Evolutionary conservation across 257 asterid genomes (phyloP).

Genomic region (Capsicum baccatum): DNA sequence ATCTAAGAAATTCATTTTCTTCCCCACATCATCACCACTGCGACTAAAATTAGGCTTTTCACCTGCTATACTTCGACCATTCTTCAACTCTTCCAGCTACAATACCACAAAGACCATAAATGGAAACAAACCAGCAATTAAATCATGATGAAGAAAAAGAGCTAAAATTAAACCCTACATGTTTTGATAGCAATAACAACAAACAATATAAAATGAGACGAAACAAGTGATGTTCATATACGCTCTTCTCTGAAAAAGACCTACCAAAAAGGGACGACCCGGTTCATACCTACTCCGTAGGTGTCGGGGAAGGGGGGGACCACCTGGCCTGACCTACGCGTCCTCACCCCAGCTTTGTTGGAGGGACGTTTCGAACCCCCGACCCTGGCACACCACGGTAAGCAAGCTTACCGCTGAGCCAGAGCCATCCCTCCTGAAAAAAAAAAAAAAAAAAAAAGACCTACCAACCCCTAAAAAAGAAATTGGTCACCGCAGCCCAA

Average conservation of each 20-base stretch:
- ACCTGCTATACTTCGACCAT: conserved; percentile 42
- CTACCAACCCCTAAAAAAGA: neutral
- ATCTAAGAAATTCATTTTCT: conserved; percentile 46
- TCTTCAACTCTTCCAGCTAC: conserved; percentile 77
- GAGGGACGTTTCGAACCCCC: no score
- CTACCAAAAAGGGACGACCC: no score
- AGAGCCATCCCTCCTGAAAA: no score
- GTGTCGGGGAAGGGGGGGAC: no score
- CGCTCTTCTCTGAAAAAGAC: neutral
- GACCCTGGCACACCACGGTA: no score
- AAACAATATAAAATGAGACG: neutral
- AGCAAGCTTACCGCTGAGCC: no score
- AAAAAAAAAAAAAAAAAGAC: no score
- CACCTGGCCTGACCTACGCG: no score
- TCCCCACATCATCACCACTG: conserved; percentile 34
- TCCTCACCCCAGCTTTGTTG: no score
- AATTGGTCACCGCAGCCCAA: neutral
- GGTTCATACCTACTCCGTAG: no score
- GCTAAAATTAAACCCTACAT: neutral
- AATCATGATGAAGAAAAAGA: conserved; percentile 15
- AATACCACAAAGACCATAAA: conserved; percentile 28
- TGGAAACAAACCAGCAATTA: conserved; percentile 6
- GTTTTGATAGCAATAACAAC: neutral
- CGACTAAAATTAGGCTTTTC: conserved; percentile 35
- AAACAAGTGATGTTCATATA: conserved; percentile 7